Base-by-base conservation (phyloP, 1,284 basidiomycete genomes). In the Polyporus tsugae region DNA sequence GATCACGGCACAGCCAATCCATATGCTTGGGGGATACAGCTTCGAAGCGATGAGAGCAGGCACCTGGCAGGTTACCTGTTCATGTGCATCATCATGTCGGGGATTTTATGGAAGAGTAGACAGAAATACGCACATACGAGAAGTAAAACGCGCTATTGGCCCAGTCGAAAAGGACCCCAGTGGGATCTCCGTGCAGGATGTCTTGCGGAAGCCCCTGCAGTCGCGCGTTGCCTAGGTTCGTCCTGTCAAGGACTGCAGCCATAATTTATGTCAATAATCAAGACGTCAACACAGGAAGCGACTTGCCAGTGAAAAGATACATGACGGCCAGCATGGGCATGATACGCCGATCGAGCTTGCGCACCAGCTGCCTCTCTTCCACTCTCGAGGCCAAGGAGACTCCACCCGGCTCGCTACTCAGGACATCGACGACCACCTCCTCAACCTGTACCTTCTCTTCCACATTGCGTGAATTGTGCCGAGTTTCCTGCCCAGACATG, bases 181-280 rank as follows among this genome's bases (percentile, higher is more conserved):
- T 89, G 9, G 85, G 85, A 74, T 94, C 92, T 2, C 91, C 91
- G 38, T 84, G 83, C 6, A 94, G 85, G 10, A 85, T 79, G 71
- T 93, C 91, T 49, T 85, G 77, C 0, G 89, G 86, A 6, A 94
- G 80, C 2, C 89, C 89, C 78, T 91, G 91, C 46, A 94, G 80
- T 58, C 91, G 85, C 49, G 92, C 92, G 76, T 94, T 94, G 13
- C 92, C 92, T 46, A 94, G 75, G 73, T 93, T 94, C 2, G 89
- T 88, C 60, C 92, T 85, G 77, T 93, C 92, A 60, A 94, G 82
- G 73, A 88, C 91, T 93, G 13, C 11, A 11, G 15, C 11, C 22
- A 17, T 6, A 4, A 5, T 60, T 2, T 2, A n/a, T 7, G 11
- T 39, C 13, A 29, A 10, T n/a, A 2, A 35, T 38, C 0, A 36